Base-by-base conservation (phyloP, 2,329 filamentous ascomycete species). In the Penicillium janthinellum region DNA sequence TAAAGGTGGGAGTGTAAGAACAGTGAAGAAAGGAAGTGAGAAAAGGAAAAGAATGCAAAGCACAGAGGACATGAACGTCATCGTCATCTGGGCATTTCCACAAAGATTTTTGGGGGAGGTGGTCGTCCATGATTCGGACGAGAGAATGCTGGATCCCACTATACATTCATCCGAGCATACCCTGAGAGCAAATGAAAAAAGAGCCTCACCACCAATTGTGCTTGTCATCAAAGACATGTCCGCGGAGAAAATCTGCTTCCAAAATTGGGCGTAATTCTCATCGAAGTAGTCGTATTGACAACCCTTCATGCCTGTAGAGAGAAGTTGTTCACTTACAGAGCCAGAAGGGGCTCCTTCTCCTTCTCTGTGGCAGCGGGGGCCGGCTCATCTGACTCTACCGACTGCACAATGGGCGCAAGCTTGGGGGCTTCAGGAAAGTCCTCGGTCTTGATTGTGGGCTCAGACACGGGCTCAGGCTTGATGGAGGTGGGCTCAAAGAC, bases 341-440 rank as follows among this genome's bases (percentile, higher is more conserved):
- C 73, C 63, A 76, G 42, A 17, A 77, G 68, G 64, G 77, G 73
- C 62, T 75, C 75, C 42, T 69, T 67, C 62, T 73, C 70, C 37
- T 69, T 67, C 62, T 73, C 70, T 35, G 53, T 50, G 54, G 70
- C 68, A 57, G 73, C 65, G 31, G 70, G 67, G 41, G 62, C 59
- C 53, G 74, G 71, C 62, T 72, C 69, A 45, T 77, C 59, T 22
- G 63, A 64, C 54, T 69, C 67, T 6, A 62, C 63, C n/a, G 67
- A 61, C 35, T 72, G 66, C 1, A 61, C 66, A 12, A 72, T 61
- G 4, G 73, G 73, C 62, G 80, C 78, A n/a, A 71, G 67, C 63
- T 76, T 74, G 42, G 78, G 77, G 5, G 76, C 79, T 49, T 77
- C 71, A 4, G 83, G 82, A 72, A 86, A 84, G 67, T 84, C 83